Evolutionary conservation across 192 early-diverging fungal genomes (phyloP).

Genomic region (Coemansia guatemalensis): DNA sequence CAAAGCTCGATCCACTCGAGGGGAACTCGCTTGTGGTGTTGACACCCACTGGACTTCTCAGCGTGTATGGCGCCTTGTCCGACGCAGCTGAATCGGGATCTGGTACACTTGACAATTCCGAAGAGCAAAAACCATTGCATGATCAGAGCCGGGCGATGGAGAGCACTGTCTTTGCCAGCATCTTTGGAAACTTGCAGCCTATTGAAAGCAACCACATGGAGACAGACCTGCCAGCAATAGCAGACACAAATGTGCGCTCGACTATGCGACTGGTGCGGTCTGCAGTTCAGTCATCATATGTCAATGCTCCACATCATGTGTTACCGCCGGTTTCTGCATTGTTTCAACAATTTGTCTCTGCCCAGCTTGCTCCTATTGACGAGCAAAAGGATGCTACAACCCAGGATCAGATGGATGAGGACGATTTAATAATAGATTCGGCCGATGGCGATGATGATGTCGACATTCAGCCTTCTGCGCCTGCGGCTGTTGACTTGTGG

Average conservation of each 20-base stretch:
- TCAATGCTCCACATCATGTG: slow-evolving; percentile 57
- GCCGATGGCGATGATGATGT: background rate
- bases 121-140: no score
- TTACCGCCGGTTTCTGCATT: slow-evolving; percentile 56
- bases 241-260: slow-evolving; percentile 15
- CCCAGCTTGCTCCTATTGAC: slow-evolving; percentile 9
- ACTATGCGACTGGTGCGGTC: slow-evolving; percentile 52
- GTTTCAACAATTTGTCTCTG: slow-evolving; percentile 53
- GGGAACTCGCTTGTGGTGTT: slow-evolving; percentile 37
- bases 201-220: slow-evolving; percentile 5
- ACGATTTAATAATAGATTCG: background rate
- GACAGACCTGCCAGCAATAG: background rate
- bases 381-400: background rate
- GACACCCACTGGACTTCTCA: slow-evolving; percentile 32
- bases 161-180: slow-evolving; percentile 34
- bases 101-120: no score
- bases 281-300: slow-evolving; percentile 46
- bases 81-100: background rate
- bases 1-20: slow-evolving; percentile 31
- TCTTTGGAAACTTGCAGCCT: slow-evolving; percentile 34
- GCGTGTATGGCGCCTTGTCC: slow-evolving; percentile 26
- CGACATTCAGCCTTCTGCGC: background rate
- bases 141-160: slow-evolving; percentile 14
- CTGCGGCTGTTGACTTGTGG: background rate
- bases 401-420: background rate